Evolutionary conservation across 148 eudicot genomes (phyloP).

Genomic region (Dianthus caryophyllus): DNA sequence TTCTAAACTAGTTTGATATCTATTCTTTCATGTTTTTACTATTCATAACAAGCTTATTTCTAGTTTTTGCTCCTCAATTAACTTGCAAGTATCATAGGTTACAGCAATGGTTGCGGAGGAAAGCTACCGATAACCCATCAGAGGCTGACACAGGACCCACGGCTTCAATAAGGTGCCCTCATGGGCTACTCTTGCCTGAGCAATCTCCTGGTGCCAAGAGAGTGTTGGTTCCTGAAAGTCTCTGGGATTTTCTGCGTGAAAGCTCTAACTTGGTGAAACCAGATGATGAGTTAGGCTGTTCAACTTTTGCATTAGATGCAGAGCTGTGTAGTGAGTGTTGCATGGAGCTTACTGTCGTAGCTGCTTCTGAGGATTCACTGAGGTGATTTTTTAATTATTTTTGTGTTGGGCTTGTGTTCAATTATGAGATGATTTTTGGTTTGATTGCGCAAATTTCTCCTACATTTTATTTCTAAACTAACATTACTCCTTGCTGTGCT

Average conservation of each 20-base stretch:
- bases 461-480: background rate
- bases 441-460: background rate
- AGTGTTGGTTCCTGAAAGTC: conserved; percentile 69
- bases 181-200: conserved; percentile 88
- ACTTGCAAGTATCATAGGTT: conserved; percentile 45
- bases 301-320: conserved; percentile 60
- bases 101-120: conserved; percentile 84
- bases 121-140: conserved; percentile 59
- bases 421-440: background rate
- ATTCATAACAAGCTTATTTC: background rate
- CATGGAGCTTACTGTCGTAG: conserved; percentile 60
- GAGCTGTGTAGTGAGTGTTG: conserved; percentile 61
- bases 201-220: conserved; percentile 82
- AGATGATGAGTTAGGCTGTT: conserved; percentile 67
- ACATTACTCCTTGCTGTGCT: background rate
- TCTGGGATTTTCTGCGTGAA: conserved; percentile 74
- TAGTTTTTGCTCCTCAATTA: conserved; percentile 1
- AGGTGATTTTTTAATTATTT: conserved; percentile 41
- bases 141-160: conserved; percentile 98
- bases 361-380: conserved; percentile 54
- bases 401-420: background rate
- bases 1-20: too few species aligned
- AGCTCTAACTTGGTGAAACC: conserved; percentile 71
- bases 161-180: conserved; percentile 82
- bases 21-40: background rate